phyloP scores from a whole-genome alignment of 2,329 filamentous ascomycete species.

The Botryotinia narcissicola region DNA sequence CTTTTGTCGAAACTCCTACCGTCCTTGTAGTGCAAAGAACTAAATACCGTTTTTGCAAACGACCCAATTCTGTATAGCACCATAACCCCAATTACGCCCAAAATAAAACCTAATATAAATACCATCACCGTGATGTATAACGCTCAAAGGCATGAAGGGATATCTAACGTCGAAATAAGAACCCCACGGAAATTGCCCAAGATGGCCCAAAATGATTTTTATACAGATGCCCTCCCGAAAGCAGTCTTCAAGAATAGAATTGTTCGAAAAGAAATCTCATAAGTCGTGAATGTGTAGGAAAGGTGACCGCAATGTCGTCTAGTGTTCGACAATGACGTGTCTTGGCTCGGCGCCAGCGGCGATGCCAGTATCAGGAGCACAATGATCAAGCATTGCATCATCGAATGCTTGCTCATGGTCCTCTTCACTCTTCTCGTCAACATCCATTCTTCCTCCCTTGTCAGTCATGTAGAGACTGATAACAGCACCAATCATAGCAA shows the following conservation, averaged over 20 bases:
- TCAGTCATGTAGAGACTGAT: constrained; percentile 76
- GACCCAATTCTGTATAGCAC: constrained; percentile 6
- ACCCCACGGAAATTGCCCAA: constrained; percentile 8
- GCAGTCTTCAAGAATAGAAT: constrained; percentile 16
- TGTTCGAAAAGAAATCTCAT: constrained; percentile 14
- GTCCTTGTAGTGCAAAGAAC: background rate
- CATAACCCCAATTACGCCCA: constrained; percentile 8
- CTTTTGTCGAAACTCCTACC: constrained; percentile 20
- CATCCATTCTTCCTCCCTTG: constrained; percentile 37
- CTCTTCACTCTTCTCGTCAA: constrained; percentile 35
- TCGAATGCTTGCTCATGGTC: constrained; percentile 32
- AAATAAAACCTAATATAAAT: constrained; percentile 8
- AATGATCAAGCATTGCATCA: constrained; percentile 32
- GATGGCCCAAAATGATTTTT: constrained; percentile 15
- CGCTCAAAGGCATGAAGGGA: constrained; percentile 15
- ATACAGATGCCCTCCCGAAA: constrained; percentile 17
- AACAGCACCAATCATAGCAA: constrained; percentile 72
- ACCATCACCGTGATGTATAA: constrained; percentile 20
- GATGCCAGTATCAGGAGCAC: constrained; percentile 31
- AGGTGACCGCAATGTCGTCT: background rate
- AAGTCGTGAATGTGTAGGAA: constrained; percentile 16
- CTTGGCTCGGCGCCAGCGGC: constrained; percentile 21
- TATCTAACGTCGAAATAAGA: constrained; percentile 21
- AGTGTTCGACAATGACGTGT: background rate
- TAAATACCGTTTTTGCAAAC: constrained; percentile 19